Percentiles rank a stretch among this genome's conserved stretches.
These are phyloP conservation scores for Eimeria necatrix DNA, from an alignment of 169 alveolate genomes.

Conservation along the genomic window DNA sequence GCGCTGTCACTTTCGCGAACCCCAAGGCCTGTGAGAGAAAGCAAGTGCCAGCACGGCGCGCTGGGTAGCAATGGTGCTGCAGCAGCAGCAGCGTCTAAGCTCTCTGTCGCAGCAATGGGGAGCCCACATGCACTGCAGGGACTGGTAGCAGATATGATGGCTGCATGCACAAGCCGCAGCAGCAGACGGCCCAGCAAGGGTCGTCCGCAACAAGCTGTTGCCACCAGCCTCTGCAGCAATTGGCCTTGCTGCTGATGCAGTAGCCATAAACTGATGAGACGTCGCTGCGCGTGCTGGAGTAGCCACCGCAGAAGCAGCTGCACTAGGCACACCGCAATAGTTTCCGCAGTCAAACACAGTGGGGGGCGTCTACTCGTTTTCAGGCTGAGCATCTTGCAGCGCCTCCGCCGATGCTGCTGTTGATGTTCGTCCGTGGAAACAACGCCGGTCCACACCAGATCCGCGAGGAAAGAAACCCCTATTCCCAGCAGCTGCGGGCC, in stretches of 20 bases:
- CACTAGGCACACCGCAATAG: slow-evolving; percentile 27
- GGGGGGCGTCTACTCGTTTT: neutral
- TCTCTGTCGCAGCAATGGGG: slow-evolving; percentile 8
- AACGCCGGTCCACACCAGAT: slow-evolving; percentile 28
- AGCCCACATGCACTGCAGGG: slow-evolving; percentile 48
- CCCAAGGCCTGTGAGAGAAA: slow-evolving; percentile 32
- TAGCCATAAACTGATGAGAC: slow-evolving; percentile 11
- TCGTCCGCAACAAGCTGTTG: slow-evolving; percentile 56
- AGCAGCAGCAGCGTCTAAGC: slow-evolving; percentile 23
- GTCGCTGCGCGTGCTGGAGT: slow-evolving; percentile 46
- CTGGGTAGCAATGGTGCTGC: slow-evolving; percentile 55
- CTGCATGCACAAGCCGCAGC: slow-evolving; percentile 58
- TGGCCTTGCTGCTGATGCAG: slow-evolving; percentile 57
- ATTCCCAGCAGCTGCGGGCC: neutral
- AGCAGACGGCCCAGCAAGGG: slow-evolving; percentile 48
- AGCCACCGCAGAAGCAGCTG: slow-evolving; percentile 68
- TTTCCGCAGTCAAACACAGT: slow-evolving; percentile 45
- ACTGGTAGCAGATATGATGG: slow-evolving; percentile 27
- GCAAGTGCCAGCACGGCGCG: slow-evolving; percentile 42
- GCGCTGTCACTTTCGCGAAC: slow-evolving; percentile 14
- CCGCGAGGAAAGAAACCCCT: slow-evolving; percentile 9
- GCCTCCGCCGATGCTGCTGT: slow-evolving; percentile 53
- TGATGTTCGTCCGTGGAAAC: slow-evolving; percentile 1
- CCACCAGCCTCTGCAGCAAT: slow-evolving; percentile 59
- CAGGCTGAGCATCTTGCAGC: neutral